These are phyloP conservation scores for Tylopilus intermedius DNA, from an alignment of 768 basidiomycete genomes.

Conservation along the genomic window DNA sequence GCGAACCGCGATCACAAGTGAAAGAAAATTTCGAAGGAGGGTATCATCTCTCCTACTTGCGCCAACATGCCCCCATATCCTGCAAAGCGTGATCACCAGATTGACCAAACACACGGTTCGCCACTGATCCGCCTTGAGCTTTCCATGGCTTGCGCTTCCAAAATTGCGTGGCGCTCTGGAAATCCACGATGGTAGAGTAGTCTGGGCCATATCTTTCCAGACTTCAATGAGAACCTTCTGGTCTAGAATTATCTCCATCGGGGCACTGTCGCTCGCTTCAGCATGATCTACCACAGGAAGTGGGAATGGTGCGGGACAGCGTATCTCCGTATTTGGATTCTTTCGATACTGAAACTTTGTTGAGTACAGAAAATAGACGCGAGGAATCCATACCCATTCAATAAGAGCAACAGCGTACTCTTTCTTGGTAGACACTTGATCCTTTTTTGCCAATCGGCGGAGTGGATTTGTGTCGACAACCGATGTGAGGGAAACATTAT, in stretches of 20 bases:
- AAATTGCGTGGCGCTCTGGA: not conserved
- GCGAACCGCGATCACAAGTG: not conserved
- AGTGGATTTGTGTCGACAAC: too few species aligned
- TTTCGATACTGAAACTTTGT: not conserved
- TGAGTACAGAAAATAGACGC: not conserved
- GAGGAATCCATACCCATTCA: not conserved
- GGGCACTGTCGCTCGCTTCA: not conserved
- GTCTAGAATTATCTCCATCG: not conserved
- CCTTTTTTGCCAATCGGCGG: not conserved
- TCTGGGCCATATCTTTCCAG: not conserved
- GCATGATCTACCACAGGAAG: not conserved
- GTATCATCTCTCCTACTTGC: not conserved
- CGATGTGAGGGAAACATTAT: not conserved
- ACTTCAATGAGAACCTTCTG: not conserved
- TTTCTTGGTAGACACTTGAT: not conserved
- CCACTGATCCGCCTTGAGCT: not conserved
- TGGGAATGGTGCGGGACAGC: not conserved
- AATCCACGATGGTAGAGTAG: not conserved
- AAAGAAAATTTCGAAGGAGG: not conserved
- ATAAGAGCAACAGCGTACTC: not conserved
- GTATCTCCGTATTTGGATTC: not conserved
- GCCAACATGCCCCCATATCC: not conserved
- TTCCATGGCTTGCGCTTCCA: not conserved
- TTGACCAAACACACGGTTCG: not conserved
- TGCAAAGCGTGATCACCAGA: not conserved